These are phyloP conservation scores for Tuber indicum DNA, from an alignment of 495 filamentous ascomycete species.

Conservation along the genomic window DNA sequence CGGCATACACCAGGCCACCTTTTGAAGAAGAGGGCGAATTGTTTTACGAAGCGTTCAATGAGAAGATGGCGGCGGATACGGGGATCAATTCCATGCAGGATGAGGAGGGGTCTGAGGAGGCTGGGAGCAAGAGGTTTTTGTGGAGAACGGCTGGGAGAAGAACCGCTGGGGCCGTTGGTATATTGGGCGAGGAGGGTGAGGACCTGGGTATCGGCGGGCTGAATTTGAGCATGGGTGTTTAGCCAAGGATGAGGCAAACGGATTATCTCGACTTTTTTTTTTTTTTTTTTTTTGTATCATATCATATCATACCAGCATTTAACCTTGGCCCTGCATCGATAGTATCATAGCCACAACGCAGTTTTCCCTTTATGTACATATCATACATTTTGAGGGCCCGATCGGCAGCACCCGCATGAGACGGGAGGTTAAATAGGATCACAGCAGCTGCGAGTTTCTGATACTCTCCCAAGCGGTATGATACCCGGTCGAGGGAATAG, in stretches of 20 bases:
- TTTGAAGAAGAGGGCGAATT: slow-evolving; percentile 43
- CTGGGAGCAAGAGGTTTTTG: slow-evolving; percentile 22
- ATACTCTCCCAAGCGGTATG: neutral
- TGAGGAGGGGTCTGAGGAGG: slow-evolving; percentile 10
- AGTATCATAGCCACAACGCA: neutral
- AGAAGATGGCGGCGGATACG: neutral
- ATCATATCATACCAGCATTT: neutral
- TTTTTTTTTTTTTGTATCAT: neutral
- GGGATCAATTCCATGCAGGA: slow-evolving; percentile 4
- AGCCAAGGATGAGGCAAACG: neutral
- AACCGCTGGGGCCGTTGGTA: slow-evolving; percentile 34
- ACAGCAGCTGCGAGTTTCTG: neutral
- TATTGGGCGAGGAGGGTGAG: slow-evolving; percentile 26
- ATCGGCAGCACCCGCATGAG: neutral
- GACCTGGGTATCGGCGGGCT: slow-evolving; percentile 19
- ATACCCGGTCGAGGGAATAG: neutral
- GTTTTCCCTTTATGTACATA: neutral
- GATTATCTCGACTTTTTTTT: neutral
- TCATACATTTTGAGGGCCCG: neutral
- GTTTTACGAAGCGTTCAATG: slow-evolving; percentile 29
- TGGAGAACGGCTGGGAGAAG: slow-evolving; percentile 36
- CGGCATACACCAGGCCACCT: slow-evolving; percentile 58
- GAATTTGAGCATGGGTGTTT: neutral
- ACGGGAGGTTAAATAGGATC: neutral
- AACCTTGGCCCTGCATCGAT: neutral